These are phyloP conservation scores for Cnidoscolus chayamansa DNA, from an alignment of 441 rosid species.

Conservation along the genomic window DNA sequence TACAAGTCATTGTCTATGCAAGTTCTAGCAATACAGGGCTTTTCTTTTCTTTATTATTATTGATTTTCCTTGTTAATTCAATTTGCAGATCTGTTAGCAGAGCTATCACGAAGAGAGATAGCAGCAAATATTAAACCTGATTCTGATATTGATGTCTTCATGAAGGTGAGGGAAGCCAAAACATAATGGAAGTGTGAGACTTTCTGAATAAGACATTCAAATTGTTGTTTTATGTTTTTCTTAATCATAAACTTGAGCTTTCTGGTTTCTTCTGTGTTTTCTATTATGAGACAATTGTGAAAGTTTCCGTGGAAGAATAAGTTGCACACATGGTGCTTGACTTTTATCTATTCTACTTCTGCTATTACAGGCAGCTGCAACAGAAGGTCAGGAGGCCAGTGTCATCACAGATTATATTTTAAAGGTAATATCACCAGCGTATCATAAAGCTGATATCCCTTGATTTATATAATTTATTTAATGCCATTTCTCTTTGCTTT, in stretches of 20 bases:
- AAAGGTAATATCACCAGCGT: slow-evolving; percentile 31
- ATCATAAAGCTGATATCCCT: background rate
- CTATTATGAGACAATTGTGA: background rate
- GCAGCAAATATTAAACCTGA: slow-evolving; percentile 32
- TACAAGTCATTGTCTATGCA: background rate
- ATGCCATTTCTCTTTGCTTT: background rate
- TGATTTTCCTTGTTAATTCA: background rate
- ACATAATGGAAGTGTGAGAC: background rate
- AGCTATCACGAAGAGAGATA: slow-evolving; percentile 31
- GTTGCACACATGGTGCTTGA: background rate
- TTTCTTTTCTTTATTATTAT: background rate
- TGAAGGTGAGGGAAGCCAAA: slow-evolving; percentile 27
- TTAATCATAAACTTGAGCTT: background rate
- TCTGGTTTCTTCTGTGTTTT: background rate
- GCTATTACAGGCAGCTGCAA: slow-evolving; percentile 44
- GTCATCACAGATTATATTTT: slow-evolving; percentile 67
- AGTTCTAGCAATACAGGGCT: background rate
- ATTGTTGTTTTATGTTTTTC: background rate
- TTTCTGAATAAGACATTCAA: background rate
- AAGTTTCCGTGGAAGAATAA: background rate
- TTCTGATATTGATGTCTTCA: slow-evolving; percentile 34
- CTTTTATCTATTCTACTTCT: background rate
- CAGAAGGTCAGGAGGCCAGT: slow-evolving; percentile 58
- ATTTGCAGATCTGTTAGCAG: slow-evolving; percentile 28
- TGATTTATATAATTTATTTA: background rate